Evolutionary conservation across 2,329 filamentous ascomycete species (phyloP).

Genomic region (Myriosclerotinia duriaeana): DNA sequence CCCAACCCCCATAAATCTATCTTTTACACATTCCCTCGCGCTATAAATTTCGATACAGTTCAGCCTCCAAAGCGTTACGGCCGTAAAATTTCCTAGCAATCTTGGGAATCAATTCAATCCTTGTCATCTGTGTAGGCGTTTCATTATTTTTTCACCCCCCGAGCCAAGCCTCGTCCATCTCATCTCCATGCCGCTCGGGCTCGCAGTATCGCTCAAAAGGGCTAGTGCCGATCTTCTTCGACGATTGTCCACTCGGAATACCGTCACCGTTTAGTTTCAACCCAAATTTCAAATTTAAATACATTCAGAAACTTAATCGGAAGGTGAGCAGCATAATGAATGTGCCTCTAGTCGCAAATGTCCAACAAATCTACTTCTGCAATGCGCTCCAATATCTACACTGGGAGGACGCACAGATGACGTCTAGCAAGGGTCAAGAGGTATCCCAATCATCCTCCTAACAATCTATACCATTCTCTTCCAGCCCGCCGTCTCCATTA

Average conservation of each 20-base stretch:
- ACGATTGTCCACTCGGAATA: neutral
- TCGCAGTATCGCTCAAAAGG: neutral
- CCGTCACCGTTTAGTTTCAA: neutral
- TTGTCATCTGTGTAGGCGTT: neutral
- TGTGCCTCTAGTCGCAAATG: neutral
- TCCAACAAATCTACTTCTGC: too few species aligned
- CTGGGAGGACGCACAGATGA: neutral
- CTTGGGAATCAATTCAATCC: neutral
- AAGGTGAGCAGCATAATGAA: neutral
- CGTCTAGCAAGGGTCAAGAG: neutral
- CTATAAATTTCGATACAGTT: neutral
- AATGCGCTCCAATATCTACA: neutral
- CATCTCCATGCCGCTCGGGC: neutral
- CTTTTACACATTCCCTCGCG: too few species aligned
- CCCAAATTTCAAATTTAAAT: neutral
- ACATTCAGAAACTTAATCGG: neutral
- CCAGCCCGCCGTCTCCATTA: neutral
- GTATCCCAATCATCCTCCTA: neutral
- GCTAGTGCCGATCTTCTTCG: neutral
- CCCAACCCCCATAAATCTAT: too few species aligned
- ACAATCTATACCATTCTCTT: slow-evolving; percentile 4
- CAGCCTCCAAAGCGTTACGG: neutral
- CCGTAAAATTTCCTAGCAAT: neutral
- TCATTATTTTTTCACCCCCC: neutral
- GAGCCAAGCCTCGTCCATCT: neutral